Base-by-base conservation (phyloP, 441 rosid genomes). In the Arabidopsis hybrid region DNA sequence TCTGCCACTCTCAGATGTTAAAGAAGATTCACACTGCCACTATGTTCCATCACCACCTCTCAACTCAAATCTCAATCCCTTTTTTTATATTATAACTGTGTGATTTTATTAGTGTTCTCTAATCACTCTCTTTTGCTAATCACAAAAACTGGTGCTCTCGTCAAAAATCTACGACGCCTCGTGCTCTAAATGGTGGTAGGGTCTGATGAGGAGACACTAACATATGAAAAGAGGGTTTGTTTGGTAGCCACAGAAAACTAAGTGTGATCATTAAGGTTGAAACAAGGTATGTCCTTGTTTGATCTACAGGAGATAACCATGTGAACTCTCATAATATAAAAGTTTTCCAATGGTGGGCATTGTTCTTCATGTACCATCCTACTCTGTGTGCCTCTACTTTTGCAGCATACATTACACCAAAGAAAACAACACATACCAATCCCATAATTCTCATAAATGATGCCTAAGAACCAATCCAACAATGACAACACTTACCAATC, bases 271-370 rank as follows among this genome's bases (percentile, higher is more conserved):
- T 78, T 46, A 56, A 74, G 68, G 57, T 67, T 69, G 65, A 60
- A 69, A 57, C 72, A 79, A 73, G 73, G 69, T 38, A 69, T 78
- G 82, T 72, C 78, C 75, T 73, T 68, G 78, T 79, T 74, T 35
- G 21, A 65, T 65, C 72, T 77, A 77, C 80, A 77, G 76, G 68
- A 65, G 31, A 8, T 13, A 71, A 65, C 80, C 80, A 77, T 71
- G 80, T 77, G 80, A 77, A 64, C 63, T 58, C 76, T 31, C 32
- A 31, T 31, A 4, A 65, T 77, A n/a, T 71, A 32, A 65, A 43
- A 51, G 42, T 34, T 69, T 73, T 29, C 63, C 71, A 68, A 40
- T 34, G 61, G 74, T 63, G 66, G 70, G 21, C 53, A 63, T 67
- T 73, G 78, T 70, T 68, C 58, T 68, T 58, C 11, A 57, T 56